Conservation (phyloP, 2,329 filamentous ascomycete species). For the Shiraia bambusicola region DNA sequence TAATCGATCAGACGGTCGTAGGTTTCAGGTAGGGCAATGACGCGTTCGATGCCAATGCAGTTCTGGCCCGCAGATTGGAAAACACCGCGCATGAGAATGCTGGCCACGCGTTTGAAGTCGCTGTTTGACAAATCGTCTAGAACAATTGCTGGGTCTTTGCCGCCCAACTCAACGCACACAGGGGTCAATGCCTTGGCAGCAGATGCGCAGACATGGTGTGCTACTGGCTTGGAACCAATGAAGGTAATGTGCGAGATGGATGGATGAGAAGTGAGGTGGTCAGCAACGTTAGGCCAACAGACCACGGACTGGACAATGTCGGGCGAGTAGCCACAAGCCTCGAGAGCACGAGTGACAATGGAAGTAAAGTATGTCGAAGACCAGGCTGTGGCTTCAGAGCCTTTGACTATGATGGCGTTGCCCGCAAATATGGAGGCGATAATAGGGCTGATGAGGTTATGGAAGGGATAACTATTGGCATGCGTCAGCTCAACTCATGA, state of each 20-base stretch:
- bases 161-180: slow-evolving; percentile 86
- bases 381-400: slow-evolving; percentile 95
- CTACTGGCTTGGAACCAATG: slow-evolving; percentile 86
- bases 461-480: slow-evolving; percentile 60
- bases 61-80: slow-evolving; percentile 97
- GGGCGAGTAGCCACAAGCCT: slow-evolving; percentile 78
- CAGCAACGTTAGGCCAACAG: slow-evolving; percentile 84
- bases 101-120: slow-evolving; percentile 69
- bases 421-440: slow-evolving; percentile 90
- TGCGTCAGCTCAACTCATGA: slow-evolving; percentile 9
- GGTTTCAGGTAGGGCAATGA: slow-evolving; percentile 75
- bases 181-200: slow-evolving; percentile 86
- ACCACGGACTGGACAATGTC: slow-evolving; percentile 80
- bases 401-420: slow-evolving; percentile 90
- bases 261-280: slow-evolving; percentile 80
- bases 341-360: slow-evolving; percentile 76
- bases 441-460: slow-evolving; percentile 89
- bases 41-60: slow-evolving; percentile 94
- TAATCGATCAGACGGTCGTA: slow-evolving; percentile 72
- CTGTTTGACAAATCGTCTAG: slow-evolving; percentile 72
- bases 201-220: slow-evolving; percentile 81
- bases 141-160: slow-evolving; percentile 89
- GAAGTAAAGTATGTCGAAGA: slow-evolving; percentile 78
- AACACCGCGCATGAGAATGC: slow-evolving; percentile 84
- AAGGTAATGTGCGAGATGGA: slow-evolving; percentile 89